A percentile compares a stretch with the other conserved stretches of the same genome.
phyloP scores from a whole-genome alignment of 345 rosid genomes.

The Schrenkiella parvula region DNA sequence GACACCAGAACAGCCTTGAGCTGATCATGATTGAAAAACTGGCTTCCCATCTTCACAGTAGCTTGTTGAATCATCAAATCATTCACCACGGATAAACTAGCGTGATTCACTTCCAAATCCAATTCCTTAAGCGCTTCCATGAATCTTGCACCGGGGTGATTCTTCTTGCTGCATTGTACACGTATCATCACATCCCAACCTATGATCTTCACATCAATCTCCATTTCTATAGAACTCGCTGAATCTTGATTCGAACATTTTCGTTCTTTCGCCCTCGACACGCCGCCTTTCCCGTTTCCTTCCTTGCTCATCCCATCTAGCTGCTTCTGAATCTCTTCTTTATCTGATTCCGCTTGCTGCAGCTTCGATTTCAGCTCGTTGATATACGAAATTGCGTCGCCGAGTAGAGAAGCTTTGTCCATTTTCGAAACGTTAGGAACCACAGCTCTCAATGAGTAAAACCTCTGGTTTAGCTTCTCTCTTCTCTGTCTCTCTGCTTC shows the following conservation, averaged over 20 bases:
- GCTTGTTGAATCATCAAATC: constrained; percentile 99
- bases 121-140: constrained; percentile 85
- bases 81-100: constrained; percentile 87
- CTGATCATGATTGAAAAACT: constrained; percentile 83
- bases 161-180: constrained; percentile 73
- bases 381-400: constrained; percentile 89
- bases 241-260: constrained; percentile 18
- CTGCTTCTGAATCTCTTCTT: constrained; percentile 66
- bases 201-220: constrained; percentile 92
- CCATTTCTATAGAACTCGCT: constrained; percentile 51
- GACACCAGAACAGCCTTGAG: constrained; percentile 66
- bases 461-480: constrained; percentile 95
- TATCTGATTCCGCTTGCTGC: constrained; percentile 54
- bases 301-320: constrained; percentile 56
- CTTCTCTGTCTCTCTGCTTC: constrained; percentile 99
- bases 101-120: constrained; percentile 94
- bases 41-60: constrained; percentile 89
- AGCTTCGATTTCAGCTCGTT: constrained; percentile 80
- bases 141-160: constrained; percentile 93
- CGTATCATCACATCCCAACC: constrained; percentile 94
- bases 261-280: constrained; percentile 14
- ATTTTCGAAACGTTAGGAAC: constrained; percentile 98
- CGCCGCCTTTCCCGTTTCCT: neutral
- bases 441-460: constrained; percentile 88
- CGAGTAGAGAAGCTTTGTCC: constrained; percentile 97